These are phyloP conservation scores for Periconia sp. DNA, from an alignment of 2,329 filamentous ascomycete species.

Conservation along the genomic window DNA sequence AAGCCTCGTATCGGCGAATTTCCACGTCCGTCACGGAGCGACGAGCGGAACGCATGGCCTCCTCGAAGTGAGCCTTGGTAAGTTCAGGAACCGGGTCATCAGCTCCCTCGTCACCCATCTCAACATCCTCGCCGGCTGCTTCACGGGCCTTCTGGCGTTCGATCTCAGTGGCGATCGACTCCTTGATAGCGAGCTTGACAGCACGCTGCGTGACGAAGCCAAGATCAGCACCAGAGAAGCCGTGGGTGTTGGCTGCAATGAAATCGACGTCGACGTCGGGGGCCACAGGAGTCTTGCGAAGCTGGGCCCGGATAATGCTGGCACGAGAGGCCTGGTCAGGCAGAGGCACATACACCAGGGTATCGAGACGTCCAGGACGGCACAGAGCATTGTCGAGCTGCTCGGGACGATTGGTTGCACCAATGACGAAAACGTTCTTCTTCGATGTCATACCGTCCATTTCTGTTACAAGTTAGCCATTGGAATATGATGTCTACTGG, in stretches of 20 bases:
- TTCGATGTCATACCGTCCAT: slow-evolving; percentile 99
- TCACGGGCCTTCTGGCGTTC: slow-evolving; percentile 88
- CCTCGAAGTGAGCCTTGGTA: slow-evolving; percentile 95
- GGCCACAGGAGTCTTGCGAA: slow-evolving; percentile 95
- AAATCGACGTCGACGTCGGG: slow-evolving; percentile 83
- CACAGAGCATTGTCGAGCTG: slow-evolving; percentile 97
- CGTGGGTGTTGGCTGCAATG: slow-evolving; percentile 96
- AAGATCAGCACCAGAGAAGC: slow-evolving; percentile 99
- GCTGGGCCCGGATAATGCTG: slow-evolving; percentile 89
- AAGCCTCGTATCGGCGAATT: slow-evolving; percentile 97
- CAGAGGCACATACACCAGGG: slow-evolving; percentile 95
- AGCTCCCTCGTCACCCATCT: slow-evolving; percentile 66
- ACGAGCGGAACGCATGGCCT: slow-evolving; percentile 94
- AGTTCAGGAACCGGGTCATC: slow-evolving; percentile 96
- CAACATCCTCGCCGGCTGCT: slow-evolving; percentile 69
- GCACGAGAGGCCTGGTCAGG: slow-evolving; percentile 89
- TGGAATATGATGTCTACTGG: background rate
- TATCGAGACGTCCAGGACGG: slow-evolving; percentile 98
- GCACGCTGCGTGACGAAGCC: slow-evolving; percentile 98
- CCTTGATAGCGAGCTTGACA: slow-evolving; percentile 99
- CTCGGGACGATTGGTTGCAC: slow-evolving; percentile 97
- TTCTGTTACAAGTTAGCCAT: slow-evolving; percentile 62
- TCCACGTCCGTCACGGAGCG: slow-evolving; percentile 95
- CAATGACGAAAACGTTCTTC: slow-evolving; percentile 99
- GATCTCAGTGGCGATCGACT: slow-evolving; percentile 86